phyloP scores from a whole-genome alignment of 768 basidiomycete genomes.

The Collybia sp. region DNA sequence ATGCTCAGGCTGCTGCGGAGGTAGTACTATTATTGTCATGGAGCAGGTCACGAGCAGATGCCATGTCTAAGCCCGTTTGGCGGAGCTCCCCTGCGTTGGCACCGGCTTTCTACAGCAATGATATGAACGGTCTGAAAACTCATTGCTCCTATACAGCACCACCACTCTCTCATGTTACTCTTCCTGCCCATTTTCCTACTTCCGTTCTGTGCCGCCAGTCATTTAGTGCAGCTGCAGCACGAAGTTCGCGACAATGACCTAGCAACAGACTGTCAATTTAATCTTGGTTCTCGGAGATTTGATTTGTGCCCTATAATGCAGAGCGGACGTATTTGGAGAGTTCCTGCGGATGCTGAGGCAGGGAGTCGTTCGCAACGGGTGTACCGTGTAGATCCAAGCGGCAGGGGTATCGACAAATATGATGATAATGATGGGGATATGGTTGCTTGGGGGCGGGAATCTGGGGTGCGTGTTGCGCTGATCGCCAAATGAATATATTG shows the following conservation, averaged over 20 bases:
- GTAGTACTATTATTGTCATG: too few species aligned
- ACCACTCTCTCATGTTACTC: not conserved
- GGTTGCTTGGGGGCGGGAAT: not conserved
- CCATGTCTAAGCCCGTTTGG: too few species aligned
- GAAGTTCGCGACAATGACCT: slow-evolving; percentile 1
- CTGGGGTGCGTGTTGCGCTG: not conserved
- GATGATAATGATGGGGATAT: not conserved
- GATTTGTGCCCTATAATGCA: slow-evolving; percentile 1
- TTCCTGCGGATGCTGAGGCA: too few species aligned
- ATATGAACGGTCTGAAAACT: not conserved
- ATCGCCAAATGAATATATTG: not conserved
- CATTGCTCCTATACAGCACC: not conserved
- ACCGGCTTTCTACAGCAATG: slow-evolving; percentile 6
- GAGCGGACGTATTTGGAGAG: too few species aligned
- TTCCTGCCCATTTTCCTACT: not conserved
- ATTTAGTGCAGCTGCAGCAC: not conserved
- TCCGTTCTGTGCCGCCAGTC: too few species aligned
- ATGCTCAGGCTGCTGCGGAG: too few species aligned
- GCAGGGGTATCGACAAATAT: not conserved
- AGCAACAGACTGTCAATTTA: not conserved
- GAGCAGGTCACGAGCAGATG: too few species aligned
- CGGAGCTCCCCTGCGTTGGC: too few species aligned
- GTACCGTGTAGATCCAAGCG: too few species aligned
- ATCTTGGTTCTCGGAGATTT: not conserved
- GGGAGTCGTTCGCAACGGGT: too few species aligned